Evolutionary conservation across 805 yeast genomes (phyloP), one percentile per base, ranked within the genome.

Genomic region (Cyberlindnera amylophila): DNA sequence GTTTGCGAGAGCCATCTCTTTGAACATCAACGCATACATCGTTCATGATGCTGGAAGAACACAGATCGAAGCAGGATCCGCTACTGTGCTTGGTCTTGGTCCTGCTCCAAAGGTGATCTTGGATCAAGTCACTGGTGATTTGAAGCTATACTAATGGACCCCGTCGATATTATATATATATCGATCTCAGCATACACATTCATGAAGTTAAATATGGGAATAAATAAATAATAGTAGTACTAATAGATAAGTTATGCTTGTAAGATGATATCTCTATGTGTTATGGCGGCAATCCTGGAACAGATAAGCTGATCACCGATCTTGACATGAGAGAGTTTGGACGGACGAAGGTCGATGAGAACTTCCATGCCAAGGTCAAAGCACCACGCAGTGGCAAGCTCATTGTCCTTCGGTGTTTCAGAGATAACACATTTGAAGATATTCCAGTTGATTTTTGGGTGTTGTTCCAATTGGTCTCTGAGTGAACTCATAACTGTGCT

Each of bases 21-120:
- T 86, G 42, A 90, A 90, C 6, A 75, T 93, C 14, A 85, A 88
- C 54, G 78, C 91, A 2, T 76, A 81, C 50, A 75, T 87, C 6
- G 88, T 93, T 30, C 95, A 85, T 53, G 99, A 93, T 66, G 99
- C 99, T 19, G 99, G 99, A 3, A 75, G 97, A 54, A 91, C 99
- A 1, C 97, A 93, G 62, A 79, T 93, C 38, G 95, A 87, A n/a
- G 85, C 96, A 6, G 98, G 98, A 1, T 82, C 93, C 45, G 95
- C 95, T 2, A 93, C 99, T 0, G 98, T 93, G 1, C 66, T 93
- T n/a, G 99, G 98, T 1, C 61, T 93, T 21, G 99, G 99, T 0
- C 99, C 99, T 1, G 98, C 96, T 15, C 97, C 98, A 17, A 86
- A 81, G 51, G 53, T 72, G 0, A 79, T 82, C 0, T 63, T 91